Conservation (phyloP, 2,329 filamentous ascomycete species). For the Colletotrichum sidae region DNA sequence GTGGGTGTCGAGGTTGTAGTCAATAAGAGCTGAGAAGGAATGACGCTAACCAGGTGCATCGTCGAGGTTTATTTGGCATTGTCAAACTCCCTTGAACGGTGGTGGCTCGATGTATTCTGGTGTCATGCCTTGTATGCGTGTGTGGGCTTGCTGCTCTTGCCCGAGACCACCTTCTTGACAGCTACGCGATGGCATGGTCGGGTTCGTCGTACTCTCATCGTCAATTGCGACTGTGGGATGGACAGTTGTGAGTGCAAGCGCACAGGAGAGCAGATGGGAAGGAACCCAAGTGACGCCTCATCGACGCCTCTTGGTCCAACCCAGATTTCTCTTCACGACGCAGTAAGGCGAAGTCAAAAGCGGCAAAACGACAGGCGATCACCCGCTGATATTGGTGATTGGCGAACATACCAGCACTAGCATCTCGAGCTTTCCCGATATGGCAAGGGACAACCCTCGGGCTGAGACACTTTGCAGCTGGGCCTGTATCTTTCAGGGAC, state of each 20-base stretch:
- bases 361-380: conserved; percentile 26
- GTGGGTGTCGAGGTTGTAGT: conserved; percentile 2
- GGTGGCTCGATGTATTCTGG: too few species aligned
- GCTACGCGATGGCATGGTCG: too few species aligned
- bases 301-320: not conserved
- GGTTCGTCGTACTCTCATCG: too few species aligned
- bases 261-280: conserved; percentile 2
- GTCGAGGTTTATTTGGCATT: not conserved
- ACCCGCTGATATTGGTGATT: conserved; percentile 20
- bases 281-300: not conserved
- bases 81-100: too few species aligned
- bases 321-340: not conserved
- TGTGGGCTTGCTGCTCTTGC: too few species aligned
- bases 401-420: conserved; percentile 21
- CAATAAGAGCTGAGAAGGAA: not conserved
- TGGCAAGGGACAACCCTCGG: conserved; percentile 1
- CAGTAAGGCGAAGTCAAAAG: not conserved
- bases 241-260: not conserved
- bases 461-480: conserved; percentile 29
- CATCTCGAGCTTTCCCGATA: conserved; percentile 27
- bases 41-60: conserved; percentile 18
- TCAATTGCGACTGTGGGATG: too few species aligned
- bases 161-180: too few species aligned
- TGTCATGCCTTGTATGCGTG: not conserved
- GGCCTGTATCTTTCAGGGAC: conserved; percentile 16